phyloP scores from a whole-genome alignment of 768 basidiomycete genomes.

The Suillus lakei region DNA sequence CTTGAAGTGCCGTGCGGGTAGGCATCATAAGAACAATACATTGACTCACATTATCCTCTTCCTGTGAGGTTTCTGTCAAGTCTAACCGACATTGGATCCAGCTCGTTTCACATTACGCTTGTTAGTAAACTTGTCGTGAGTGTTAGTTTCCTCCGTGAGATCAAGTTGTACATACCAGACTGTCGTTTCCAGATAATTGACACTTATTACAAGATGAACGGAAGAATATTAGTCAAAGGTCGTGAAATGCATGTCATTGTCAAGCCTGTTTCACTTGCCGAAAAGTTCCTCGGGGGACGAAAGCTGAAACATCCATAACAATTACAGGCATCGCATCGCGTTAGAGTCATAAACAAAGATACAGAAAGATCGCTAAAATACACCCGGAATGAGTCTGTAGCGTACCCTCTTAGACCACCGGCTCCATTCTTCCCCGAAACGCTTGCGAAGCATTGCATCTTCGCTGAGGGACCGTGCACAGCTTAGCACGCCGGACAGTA shows the following conservation, averaged over 20 bases:
- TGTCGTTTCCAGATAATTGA: not conserved
- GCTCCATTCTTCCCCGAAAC: conserved; percentile 31
- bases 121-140: not conserved
- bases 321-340: not conserved
- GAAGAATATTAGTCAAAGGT: not conserved
- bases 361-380: conserved; percentile 19
- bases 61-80: not conserved
- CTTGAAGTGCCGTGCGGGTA: not conserved
- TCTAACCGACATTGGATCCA: not conserved
- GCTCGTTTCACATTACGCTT: not conserved
- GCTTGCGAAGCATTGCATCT: conserved; percentile 25
- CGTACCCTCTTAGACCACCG: conserved; percentile 24
- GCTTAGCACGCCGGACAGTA: conserved; percentile 31
- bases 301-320: not conserved
- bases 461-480: conserved; percentile 31
- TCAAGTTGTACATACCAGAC: not conserved
- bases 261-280: not conserved
- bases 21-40: not conserved
- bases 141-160: not conserved
- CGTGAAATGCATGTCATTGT: not conserved
- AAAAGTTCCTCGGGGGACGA: not conserved
- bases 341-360: not conserved
- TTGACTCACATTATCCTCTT: too few relatives aligned
- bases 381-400: conserved; percentile 33
- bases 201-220: not conserved